Evolutionary conservation across 176 grass and related monocot genomes (phyloP), one percentile per base, ranked within the genome.

Genomic region (Oryza meyeriana): DNA sequence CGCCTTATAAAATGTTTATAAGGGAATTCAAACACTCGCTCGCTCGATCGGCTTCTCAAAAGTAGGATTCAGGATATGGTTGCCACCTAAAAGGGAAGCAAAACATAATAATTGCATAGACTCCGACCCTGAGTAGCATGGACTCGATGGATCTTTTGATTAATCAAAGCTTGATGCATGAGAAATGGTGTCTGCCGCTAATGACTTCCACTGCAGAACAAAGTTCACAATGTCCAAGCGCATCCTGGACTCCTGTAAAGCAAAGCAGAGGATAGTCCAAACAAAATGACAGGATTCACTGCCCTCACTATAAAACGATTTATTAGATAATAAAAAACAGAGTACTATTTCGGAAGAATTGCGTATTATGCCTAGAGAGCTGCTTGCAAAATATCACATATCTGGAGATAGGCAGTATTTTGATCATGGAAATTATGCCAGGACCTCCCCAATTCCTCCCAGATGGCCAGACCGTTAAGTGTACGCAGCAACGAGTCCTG

Each of bases 11-110:
- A n/a, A n/a, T n/a, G n/a, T n/a, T n/a, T n/a, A n/a, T n/a, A n/a
- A n/a, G n/a, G n/a, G n/a, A n/a, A n/a, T n/a, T n/a, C n/a, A n/a
- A n/a, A n/a, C n/a, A n/a, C n/a, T n/a, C n/a, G n/a, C n/a, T n/a
- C n/a, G n/a, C 35, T 76, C 8, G 34, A 18, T 76, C 24, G 1
- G 10, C 71, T 66, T 29, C 17, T 65, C 61, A 66, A 66, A 52
- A 65, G 6, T 45, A 34, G 6, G 44, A 34, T 64, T 48, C 31
- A 39, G 70, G 34, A 81, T 79, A 73, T n/a, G 57, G 39, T 64
- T 71, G 67, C 61, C 44, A 65, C 75, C 50, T 0, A 64, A 73
- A 73, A 29, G 58, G 52, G 31, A 72, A 85, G 24, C 50, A 59
- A 59, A 59, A n/a, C 8, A 1, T n/a, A 10, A n/a, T 10, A 59